phyloP scores from a whole-genome alignment of 257 asterid genomes.

The Solanum piurae region DNA sequence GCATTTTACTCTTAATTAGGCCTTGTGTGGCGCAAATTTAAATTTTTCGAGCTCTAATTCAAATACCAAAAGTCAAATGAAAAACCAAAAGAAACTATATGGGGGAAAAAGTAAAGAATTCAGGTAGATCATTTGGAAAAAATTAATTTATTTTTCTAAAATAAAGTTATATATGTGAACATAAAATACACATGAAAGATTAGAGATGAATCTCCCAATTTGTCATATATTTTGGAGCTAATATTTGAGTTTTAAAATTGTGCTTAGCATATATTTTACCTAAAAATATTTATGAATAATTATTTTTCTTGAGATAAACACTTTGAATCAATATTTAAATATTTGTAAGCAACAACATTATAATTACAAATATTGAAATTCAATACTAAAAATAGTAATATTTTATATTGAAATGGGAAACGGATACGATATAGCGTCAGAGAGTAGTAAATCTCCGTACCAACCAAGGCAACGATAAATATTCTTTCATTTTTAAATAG shows the following conservation, averaged over 20 bases:
- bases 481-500: too few relatives aligned
- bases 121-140: not conserved
- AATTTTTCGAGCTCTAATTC: rapidly evolving
- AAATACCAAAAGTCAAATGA: too few relatives aligned
- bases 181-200: not conserved
- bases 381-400: not conserved
- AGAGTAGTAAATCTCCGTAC: not conserved
- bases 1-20: too few relatives aligned
- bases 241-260: not conserved
- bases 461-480: not conserved
- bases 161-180: not conserved
- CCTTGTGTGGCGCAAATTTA: rapidly evolving
- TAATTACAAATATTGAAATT: not conserved
- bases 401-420: not conserved
- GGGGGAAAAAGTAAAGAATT: not conserved
- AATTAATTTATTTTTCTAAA: not conserved
- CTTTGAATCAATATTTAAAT: not conserved
- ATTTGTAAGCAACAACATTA: not conserved
- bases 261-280: not conserved
- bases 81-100: too few relatives aligned
- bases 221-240: not conserved
- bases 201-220: not conserved
- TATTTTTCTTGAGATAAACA: not conserved
- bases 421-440: not conserved
- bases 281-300: not conserved